Evolutionary conservation across 1,284 basidiomycete species (phyloP).

Genomic region (Kwoniella shivajii): DNA sequence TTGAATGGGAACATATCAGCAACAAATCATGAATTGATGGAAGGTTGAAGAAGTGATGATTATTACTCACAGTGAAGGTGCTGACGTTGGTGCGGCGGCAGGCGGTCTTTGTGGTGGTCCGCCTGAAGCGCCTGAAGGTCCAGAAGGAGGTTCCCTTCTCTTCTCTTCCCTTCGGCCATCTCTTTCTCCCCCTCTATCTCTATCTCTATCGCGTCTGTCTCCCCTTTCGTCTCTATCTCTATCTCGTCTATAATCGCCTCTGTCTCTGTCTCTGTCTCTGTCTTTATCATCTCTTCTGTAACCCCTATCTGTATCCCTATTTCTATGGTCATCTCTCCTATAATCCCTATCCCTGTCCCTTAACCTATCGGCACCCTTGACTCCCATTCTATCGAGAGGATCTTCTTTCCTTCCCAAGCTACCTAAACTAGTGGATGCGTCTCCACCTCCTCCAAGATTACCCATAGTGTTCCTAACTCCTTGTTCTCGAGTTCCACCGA

Average conservation of each 20-base stretch:
- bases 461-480: constrained; percentile 52
- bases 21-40: not conserved
- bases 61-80: constrained; percentile 9
- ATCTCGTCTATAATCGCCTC: constrained; percentile 14
- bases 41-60: not conserved
- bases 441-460: constrained; percentile 25
- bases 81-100: constrained; percentile 7
- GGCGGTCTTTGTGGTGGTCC: constrained; percentile 17
- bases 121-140: constrained; percentile 1
- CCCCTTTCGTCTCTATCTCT: constrained; percentile 11
- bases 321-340: constrained; percentile 9
- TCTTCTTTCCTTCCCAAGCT: constrained; percentile 40
- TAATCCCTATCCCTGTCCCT: constrained; percentile 15
- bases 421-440: constrained; percentile 24
- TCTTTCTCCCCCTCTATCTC: constrained; percentile 18
- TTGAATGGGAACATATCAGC: not conserved
- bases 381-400: constrained; percentile 43
- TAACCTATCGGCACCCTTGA: constrained; percentile 16
- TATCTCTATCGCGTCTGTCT: not conserved
- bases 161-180: not conserved
- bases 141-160: not conserved
- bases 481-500: constrained; percentile 48
- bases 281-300: constrained; percentile 12
- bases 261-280: constrained; percentile 18
- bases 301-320: constrained; percentile 16